Conservation (phyloP, 1,139 yeast genomes). For the Yamadazyma jaroonii region DNA sequence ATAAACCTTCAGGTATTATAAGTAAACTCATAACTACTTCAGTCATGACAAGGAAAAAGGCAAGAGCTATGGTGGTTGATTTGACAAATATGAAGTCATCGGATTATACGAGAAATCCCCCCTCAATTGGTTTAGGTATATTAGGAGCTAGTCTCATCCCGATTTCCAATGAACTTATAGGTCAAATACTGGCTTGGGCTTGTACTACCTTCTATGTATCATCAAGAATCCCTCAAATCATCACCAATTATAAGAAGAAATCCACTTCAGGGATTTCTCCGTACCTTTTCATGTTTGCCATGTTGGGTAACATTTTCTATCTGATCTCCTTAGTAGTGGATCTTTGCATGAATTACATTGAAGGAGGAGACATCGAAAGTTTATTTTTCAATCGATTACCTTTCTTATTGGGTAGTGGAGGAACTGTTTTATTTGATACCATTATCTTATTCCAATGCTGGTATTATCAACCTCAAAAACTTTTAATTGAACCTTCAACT, state of each 20-base stretch:
- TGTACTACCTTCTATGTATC: slow-evolving; percentile 70
- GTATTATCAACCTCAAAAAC: slow-evolving; percentile 17
- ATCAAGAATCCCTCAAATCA: slow-evolving; percentile 78
- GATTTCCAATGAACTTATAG: slow-evolving; percentile 23
- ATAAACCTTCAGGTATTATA: slow-evolving; percentile 5
- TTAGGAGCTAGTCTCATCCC: not conserved
- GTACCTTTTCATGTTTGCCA: slow-evolving; percentile 33
- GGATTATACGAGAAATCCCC: not conserved
- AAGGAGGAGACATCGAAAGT: slow-evolving; percentile 4
- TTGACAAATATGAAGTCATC: too few relatives aligned
- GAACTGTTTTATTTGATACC: slow-evolving; percentile 35
- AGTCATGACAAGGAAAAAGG: slow-evolving; percentile 9
- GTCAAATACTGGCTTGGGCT: slow-evolving; percentile 66
- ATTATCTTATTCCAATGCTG: slow-evolving; percentile 33
- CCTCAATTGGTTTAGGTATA: not conserved
- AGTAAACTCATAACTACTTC: slow-evolving; percentile 10
- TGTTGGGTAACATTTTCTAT: slow-evolving; percentile 36
- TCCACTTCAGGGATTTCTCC: slow-evolving; percentile 39
- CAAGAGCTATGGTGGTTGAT: not conserved
- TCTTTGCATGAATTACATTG: slow-evolving; percentile 19
- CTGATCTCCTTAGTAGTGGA: slow-evolving; percentile 31
- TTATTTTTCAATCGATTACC: slow-evolving; percentile 28
- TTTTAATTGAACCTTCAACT: slow-evolving; percentile 2
- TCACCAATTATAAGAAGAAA: slow-evolving; percentile 28
- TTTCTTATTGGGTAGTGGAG: slow-evolving; percentile 35